A percentile compares a stretch with the other conserved stretches of the same genome.
Evolutionary conservation across 768 basidiomycete species (phyloP).

Genomic region (Rhodotorula kratochvilovae): DNA sequence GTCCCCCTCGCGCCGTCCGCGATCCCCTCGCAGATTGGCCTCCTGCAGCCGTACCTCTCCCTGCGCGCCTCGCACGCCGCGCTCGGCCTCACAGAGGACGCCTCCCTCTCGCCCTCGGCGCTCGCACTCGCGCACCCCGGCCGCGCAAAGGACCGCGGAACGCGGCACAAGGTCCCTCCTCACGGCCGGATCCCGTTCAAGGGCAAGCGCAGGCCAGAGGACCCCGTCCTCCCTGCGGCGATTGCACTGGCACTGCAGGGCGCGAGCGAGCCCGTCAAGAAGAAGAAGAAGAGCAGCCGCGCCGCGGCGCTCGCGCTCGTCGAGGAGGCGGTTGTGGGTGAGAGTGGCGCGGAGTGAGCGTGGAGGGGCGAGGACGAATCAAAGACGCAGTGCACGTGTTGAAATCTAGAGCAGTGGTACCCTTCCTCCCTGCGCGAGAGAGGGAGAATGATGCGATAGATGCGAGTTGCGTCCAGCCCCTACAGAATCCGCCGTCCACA

Average conservation of each 20-base stretch:
- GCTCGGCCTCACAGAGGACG: slow-evolving; percentile 21
- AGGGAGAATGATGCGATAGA: neutral
- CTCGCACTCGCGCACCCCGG: slow-evolving; percentile 30
- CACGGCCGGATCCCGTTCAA: slow-evolving; percentile 28
- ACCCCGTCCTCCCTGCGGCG: slow-evolving; percentile 18
- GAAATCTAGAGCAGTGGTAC: neutral
- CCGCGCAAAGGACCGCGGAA: slow-evolving; percentile 5
- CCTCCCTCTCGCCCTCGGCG: neutral
- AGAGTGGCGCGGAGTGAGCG: neutral
- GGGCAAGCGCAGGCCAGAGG: slow-evolving; percentile 22
- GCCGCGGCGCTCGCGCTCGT: neutral
- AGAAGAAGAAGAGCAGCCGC: slow-evolving; percentile 15
- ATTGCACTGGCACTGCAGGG: slow-evolving; percentile 10
- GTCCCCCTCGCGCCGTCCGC: slow-evolving; percentile 63
- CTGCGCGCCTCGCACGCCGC: slow-evolving; percentile 17
- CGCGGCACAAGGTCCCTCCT: slow-evolving; percentile 27
- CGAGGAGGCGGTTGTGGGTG: neutral
- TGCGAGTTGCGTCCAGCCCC: neutral
- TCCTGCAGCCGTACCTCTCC: slow-evolving; percentile 69
- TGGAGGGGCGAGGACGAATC: neutral
- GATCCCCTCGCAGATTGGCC: slow-evolving; percentile 74
- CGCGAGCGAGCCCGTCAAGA: slow-evolving; percentile 8
- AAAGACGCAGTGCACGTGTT: neutral
- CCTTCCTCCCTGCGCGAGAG: neutral
- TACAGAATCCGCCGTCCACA: no score